Evolutionary conservation across 805 yeast species (phyloP).

Genomic region (Babjeviella inositovora): DNA sequence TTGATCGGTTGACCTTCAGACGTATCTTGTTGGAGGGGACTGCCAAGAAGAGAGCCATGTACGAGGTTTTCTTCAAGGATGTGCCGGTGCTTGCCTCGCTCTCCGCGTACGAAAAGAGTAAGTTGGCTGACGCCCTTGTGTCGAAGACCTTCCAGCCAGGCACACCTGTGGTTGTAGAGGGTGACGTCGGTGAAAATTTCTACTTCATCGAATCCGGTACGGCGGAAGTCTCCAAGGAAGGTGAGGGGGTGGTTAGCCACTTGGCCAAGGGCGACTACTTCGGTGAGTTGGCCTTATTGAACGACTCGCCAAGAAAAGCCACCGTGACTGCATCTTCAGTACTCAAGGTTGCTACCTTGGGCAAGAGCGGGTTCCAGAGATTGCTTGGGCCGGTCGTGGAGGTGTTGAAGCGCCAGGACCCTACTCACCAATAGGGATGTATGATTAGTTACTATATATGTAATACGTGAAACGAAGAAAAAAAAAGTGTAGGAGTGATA

Average conservation of each 20-base stretch:
- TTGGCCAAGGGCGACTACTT: constrained; percentile 80
- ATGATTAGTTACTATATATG: neutral
- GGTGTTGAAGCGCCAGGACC: constrained; percentile 74
- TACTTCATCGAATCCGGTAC: constrained; percentile 68
- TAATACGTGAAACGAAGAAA: no score
- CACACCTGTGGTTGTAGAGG: constrained; percentile 65
- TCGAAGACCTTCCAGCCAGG: constrained; percentile 62
- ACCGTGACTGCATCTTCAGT: constrained; percentile 64
- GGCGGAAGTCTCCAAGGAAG: constrained; percentile 56
- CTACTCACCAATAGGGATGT: constrained; percentile 21
- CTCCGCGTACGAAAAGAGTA: constrained; percentile 69
- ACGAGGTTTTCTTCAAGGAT: constrained; percentile 75
- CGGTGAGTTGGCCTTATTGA: constrained; percentile 88
- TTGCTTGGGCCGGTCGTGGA: constrained; percentile 90
- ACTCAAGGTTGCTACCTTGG: constrained; percentile 83
- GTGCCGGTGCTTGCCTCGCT: constrained; percentile 69
- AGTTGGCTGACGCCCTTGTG: constrained; percentile 87
- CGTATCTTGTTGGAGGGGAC: constrained; percentile 84
- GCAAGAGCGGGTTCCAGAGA: constrained; percentile 86
- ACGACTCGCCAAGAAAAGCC: constrained; percentile 90
- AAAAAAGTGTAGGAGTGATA: no score
- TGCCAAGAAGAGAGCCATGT: constrained; percentile 76
- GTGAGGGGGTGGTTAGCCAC: constrained; percentile 40
- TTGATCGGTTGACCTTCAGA: constrained; percentile 87
- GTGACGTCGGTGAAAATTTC: constrained; percentile 69